Evolutionary conservation across 495 filamentous ascomycete species (phyloP).

Genomic region (Immersiella caudata): DNA sequence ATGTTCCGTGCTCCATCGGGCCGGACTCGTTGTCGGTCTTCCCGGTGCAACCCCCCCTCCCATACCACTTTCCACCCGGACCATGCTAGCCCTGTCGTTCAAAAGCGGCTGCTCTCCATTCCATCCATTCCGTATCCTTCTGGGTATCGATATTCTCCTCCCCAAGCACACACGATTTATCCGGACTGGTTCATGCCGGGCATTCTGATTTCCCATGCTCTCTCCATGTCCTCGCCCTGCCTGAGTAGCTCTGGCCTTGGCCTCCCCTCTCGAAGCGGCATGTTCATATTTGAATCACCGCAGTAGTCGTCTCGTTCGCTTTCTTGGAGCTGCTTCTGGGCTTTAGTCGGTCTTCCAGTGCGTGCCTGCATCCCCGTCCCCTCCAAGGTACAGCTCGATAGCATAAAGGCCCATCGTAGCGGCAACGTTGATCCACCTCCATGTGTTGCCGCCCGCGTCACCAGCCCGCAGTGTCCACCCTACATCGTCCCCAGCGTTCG

Average conservation of each 20-base stretch:
- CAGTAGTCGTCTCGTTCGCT: neutral
- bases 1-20: neutral
- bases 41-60: neutral
- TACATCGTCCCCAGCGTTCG: slow-evolving; percentile 63
- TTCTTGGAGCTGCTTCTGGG: neutral
- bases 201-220: neutral
- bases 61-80: neutral
- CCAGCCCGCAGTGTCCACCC: slow-evolving; percentile 84
- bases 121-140: neutral
- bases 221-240: neutral
- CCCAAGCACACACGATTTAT: neutral
- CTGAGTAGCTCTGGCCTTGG: neutral
- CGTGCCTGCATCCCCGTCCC: slow-evolving; percentile 68
- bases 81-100: neutral
- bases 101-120: neutral
- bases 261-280: neutral
- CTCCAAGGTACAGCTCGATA: slow-evolving; percentile 81
- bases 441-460: slow-evolving; percentile 78
- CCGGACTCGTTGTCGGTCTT: neutral
- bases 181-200: neutral
- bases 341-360: slow-evolving; percentile 93
- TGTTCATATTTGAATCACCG: neutral
- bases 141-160: neutral
- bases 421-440: slow-evolving; percentile 90
- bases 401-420: slow-evolving; percentile 88